Conservation (phyloP, 208 protist species). For the Herpetomonas tarakana region DNA sequence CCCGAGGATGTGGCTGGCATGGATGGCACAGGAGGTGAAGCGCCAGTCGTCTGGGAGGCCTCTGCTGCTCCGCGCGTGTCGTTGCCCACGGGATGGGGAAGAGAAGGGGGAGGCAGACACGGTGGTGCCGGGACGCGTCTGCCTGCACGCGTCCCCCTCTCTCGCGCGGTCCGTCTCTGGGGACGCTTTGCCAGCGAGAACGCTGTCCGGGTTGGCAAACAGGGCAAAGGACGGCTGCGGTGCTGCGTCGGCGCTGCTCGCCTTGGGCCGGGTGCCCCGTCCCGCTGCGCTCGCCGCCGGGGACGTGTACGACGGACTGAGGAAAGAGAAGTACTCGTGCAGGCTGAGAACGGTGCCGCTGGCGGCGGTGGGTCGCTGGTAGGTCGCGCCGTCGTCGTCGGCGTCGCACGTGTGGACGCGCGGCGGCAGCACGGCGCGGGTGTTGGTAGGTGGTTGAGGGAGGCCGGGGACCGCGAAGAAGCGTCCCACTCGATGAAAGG, state of each 20-base stretch:
- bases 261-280: neutral
- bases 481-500: neutral
- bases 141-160: too few species aligned
- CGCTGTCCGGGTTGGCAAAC: neutral
- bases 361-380: neutral
- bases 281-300: too few species aligned
- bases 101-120: conserved; percentile 1
- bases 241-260: neutral
- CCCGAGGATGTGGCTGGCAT: too few species aligned
- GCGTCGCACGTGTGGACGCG: too few species aligned
- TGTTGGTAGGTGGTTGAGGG: conserved; percentile 9
- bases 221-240: neutral
- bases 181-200: neutral
- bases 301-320: too few species aligned
- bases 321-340: conserved; percentile 8
- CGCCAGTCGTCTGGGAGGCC: too few species aligned
- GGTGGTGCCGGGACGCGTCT: too few species aligned
- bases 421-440: neutral
- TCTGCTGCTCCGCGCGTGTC: neutral
- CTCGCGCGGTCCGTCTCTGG: neutral
- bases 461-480: conserved; percentile 6
- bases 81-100: neutral
- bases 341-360: neutral
- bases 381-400: too few species aligned
- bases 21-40: too few species aligned